These are phyloP conservation scores for Globisporangium rhizosaccharum DNA, from an alignment of 352 stramenopile genomes.

Conservation along the genomic window DNA sequence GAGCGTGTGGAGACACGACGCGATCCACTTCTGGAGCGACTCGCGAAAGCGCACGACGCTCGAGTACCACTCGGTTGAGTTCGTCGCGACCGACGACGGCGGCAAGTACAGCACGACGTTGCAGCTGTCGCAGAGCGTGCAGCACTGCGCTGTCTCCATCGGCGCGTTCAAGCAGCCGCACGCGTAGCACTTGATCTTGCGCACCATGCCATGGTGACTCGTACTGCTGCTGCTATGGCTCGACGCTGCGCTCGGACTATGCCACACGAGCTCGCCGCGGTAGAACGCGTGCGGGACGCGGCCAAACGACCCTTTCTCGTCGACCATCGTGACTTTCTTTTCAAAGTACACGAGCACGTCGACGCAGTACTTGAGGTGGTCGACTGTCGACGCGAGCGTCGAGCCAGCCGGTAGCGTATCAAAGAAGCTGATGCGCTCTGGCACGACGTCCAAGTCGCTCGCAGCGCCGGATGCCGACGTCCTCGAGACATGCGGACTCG, in stretches of 20 bases:
- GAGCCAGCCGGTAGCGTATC: constrained; percentile 46
- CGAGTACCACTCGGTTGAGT: constrained; percentile 76
- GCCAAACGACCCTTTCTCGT: constrained; percentile 57
- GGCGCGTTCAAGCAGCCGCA: constrained; percentile 60
- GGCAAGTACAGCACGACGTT: constrained; percentile 74
- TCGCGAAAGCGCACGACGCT: constrained; percentile 67
- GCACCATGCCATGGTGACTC: constrained; percentile 30
- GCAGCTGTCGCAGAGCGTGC: constrained; percentile 69
- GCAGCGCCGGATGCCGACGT: constrained; percentile 4
- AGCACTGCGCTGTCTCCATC: constrained; percentile 66
- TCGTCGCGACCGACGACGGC: constrained; percentile 70
- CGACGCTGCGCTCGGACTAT: constrained; percentile 20
- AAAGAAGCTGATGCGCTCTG: constrained; percentile 65
- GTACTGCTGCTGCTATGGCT: constrained; percentile 13
- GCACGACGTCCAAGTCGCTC: constrained; percentile 51
- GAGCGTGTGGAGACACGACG: constrained; percentile 51
- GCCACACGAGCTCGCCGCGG: constrained; percentile 71
- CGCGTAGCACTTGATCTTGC: constrained; percentile 73
- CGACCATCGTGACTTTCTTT: constrained; percentile 68
- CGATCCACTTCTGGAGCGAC: constrained; percentile 82
- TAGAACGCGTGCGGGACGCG: constrained; percentile 73
- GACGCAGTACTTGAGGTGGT: constrained; percentile 77
- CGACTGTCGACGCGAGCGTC: constrained; percentile 48
- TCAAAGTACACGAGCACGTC: constrained; percentile 86
- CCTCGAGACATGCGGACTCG: constrained; percentile 13